A percentile compares a stretch with the other conserved stretches of the same genome.
Evolutionary conservation across 139 green algal species (phyloP).

Genomic region (Asterochloris sp.): DNA sequence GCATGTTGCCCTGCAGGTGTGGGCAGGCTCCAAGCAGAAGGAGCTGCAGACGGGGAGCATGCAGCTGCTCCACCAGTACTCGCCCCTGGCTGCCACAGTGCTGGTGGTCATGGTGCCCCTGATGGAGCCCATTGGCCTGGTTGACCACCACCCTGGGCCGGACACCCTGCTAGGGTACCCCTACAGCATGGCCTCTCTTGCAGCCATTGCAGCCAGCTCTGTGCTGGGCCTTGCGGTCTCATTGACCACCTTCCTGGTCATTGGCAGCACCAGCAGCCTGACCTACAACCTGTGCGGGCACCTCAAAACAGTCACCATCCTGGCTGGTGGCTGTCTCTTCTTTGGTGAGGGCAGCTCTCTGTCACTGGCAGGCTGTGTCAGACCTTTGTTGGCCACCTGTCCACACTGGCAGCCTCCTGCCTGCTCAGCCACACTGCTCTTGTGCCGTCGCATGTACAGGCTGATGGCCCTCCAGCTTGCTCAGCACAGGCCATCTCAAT

Average conservation of each 20-base stretch:
- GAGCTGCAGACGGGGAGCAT: constrained; percentile 72
- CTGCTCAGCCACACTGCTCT: not conserved
- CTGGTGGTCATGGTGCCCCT: constrained; percentile 67
- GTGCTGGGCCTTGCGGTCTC: constrained; percentile 84
- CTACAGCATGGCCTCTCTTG: constrained; percentile 43
- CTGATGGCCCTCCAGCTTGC: too few relatives aligned
- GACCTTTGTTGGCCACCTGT: not conserved
- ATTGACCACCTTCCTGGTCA: constrained; percentile 83
- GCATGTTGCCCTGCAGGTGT: constrained; percentile 32
- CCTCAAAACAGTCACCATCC: constrained; percentile 81
- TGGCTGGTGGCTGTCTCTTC: constrained; percentile 74
- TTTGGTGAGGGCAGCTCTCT: constrained; percentile 61
- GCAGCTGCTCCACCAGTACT: constrained; percentile 80
- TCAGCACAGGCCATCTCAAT: too few relatives aligned
- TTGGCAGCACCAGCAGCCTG: constrained; percentile 54
- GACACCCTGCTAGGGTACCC: constrained; percentile 58
- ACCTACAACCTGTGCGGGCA: constrained; percentile 83
- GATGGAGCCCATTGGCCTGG: constrained; percentile 64
- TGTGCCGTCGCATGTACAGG: too few relatives aligned
- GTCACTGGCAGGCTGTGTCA: not conserved
- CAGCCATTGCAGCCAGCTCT: constrained; percentile 66
- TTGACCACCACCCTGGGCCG: constrained; percentile 16
- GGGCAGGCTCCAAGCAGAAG: constrained; percentile 83
- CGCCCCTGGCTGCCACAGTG: constrained; percentile 59
- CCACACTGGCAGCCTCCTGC: not conserved